Evolutionary conservation across 164 flowering plant species (phyloP), one percentile per base, ranked within the genome.

Genomic region (Akebia trifoliata): DNA sequence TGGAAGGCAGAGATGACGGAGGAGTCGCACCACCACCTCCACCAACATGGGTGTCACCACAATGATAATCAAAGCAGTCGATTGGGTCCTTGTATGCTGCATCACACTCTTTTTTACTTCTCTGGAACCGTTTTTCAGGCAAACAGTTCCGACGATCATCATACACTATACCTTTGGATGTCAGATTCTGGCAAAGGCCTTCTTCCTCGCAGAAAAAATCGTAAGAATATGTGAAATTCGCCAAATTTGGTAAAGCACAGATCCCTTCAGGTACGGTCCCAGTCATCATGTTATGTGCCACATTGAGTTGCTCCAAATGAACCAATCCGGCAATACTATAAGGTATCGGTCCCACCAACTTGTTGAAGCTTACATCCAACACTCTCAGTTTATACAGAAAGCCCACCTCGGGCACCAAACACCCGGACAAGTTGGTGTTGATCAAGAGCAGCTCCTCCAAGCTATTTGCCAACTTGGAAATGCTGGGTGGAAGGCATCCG

Each of bases 111-210:
- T 79, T 68, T 71, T 70, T 60, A 60, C 81, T 78, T 70, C 96
- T 74, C 78, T 89, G 96, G 6, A 61, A 28, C 4, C 76, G 80
- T 68, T 77, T 82, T n/a, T 73, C 87, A 0, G 79, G 83, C 69
- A 89, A 68, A 54, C 94, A 89, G 56, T 89, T 86, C 26, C 76
- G 56, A 1, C 91, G 74, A 47, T 86, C 94, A 60, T 89, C 94
- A 17, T 51, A 76, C 0, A 18, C 62, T 6, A 76, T 48, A 3
- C 78, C 74, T 57, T 59, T 76, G 12, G 81, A 67, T 12, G 86
- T 82, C 65, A 87, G 63, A 39, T 82, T 79, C 56, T 21, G 59
- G 69, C 92, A 89, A 24, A 68, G 50, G 2, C 82, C 81, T 34
- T 72, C 81, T 58, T 82, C 94, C 54, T 81, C 94, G 14, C 79